These are phyloP conservation scores for Skeletonema potamos DNA, from an alignment of 108 stramenopile genomes.

Conservation along the genomic window DNA sequence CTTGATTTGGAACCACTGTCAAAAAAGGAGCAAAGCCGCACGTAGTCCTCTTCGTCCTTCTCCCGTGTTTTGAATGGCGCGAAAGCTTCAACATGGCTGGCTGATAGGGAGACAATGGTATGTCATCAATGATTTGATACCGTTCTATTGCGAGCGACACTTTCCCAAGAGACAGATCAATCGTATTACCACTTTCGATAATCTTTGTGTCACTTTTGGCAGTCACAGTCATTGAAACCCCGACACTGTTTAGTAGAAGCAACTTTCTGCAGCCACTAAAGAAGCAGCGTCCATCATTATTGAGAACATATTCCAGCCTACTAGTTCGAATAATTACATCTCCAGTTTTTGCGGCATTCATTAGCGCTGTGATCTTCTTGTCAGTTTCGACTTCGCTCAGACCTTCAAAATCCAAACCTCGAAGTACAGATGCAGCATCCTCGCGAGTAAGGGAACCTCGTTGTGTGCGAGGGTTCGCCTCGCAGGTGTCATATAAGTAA, in stretches of 20 bases:
- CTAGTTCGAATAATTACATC: not conserved
- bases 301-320: not conserved
- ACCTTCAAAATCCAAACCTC: not conserved
- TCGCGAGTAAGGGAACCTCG: slow-evolving; percentile 1
- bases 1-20: not conserved
- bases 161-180: not conserved
- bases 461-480: not conserved
- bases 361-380: not conserved
- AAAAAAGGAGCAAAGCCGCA: not conserved
- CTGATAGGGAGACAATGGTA: not conserved
- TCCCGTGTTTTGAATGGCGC: not conserved
- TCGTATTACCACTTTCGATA: not conserved
- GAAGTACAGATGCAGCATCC: slow-evolving; percentile 2
- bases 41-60: not conserved
- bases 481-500: slow-evolving; percentile 5
- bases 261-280: not conserved
- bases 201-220: not conserved
- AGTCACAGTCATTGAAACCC: not conserved
- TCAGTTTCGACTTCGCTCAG: not conserved
- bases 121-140: not conserved
- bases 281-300: not conserved
- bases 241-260: not conserved
- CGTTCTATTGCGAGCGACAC: not conserved
- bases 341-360: not conserved
- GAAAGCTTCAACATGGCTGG: not conserved